Conservation (phyloP, 2,329 filamentous ascomycete species). For the Aspergillus clavatus region DNA sequence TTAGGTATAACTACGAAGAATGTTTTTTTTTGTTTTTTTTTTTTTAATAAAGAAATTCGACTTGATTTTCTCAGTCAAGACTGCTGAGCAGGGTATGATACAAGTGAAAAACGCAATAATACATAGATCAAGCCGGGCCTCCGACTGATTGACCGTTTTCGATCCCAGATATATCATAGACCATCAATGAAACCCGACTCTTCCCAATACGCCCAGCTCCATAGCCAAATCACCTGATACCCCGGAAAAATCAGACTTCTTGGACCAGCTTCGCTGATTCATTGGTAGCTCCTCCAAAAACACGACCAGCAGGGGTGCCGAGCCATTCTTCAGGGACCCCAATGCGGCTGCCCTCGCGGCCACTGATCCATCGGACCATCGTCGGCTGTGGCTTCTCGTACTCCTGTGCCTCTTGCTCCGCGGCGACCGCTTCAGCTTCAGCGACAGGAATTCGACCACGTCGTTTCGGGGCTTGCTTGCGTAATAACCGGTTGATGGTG, state of each 20-base stretch:
- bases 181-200: not conserved
- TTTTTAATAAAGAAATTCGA: too few species aligned
- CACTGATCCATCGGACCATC: constrained; percentile 44
- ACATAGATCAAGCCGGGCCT: not conserved
- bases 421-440: constrained; percentile 42
- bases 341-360: constrained; percentile 37
- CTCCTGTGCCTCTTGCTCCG: constrained; percentile 35
- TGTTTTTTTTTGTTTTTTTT: too few species aligned
- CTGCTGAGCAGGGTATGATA: too few species aligned
- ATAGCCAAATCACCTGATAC: constrained; percentile 5
- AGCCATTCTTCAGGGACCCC: constrained; percentile 47
- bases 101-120: not conserved
- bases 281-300: constrained; percentile 30
- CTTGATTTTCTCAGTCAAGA: too few species aligned
- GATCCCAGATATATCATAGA: not conserved
- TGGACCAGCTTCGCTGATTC: constrained; percentile 34
- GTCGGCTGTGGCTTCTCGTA: constrained; percentile 39
- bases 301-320: constrained; percentile 38
- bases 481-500: constrained; percentile 63
- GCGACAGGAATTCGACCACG: constrained; percentile 46
- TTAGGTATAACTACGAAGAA: too few species aligned
- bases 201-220: constrained; percentile 17
- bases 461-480: constrained; percentile 60
- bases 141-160: not conserved
- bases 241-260: constrained; percentile 27